Conservation (phyloP, 2,329 filamentous ascomycete species). For the Aciculosporium take region DNA sequence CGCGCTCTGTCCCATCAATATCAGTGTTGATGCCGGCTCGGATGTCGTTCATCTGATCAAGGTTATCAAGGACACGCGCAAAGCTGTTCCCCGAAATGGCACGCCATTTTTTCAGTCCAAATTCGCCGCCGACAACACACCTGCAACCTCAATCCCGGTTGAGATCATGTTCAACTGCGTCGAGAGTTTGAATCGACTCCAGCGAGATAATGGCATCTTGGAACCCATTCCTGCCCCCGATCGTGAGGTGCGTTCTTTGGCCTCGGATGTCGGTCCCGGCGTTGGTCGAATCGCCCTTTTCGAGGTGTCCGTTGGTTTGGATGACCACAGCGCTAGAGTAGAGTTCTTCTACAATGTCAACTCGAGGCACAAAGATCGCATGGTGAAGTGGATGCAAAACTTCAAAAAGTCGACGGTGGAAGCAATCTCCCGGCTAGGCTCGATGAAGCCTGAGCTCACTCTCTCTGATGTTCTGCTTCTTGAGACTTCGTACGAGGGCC, state of each 20-base stretch:
- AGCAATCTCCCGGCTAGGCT: slow-evolving; percentile 26
- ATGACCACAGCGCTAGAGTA: slow-evolving; percentile 27
- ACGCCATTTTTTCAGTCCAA: slow-evolving; percentile 34
- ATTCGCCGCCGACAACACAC: slow-evolving; percentile 22
- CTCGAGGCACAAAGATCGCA: slow-evolving; percentile 27
- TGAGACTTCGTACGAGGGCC: slow-evolving; percentile 30
- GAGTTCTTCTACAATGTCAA: slow-evolving; percentile 30
- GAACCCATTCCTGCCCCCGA: slow-evolving; percentile 30
- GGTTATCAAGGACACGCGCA: slow-evolving; percentile 38
- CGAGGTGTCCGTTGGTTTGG: slow-evolving; percentile 33
- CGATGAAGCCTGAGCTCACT: slow-evolving; percentile 32
- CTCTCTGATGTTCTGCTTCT: slow-evolving; percentile 34
- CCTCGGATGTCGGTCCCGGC: slow-evolving; percentile 28
- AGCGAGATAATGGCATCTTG: slow-evolving; percentile 33
- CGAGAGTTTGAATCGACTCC: slow-evolving; percentile 34
- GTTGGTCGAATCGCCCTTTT: slow-evolving; percentile 37
- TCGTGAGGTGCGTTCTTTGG: slow-evolving; percentile 21
- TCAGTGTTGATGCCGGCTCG: slow-evolving; percentile 27
- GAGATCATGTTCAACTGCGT: slow-evolving; percentile 46
- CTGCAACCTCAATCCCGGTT: slow-evolving; percentile 30
- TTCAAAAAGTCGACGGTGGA: slow-evolving; percentile 33
- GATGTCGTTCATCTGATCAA: slow-evolving; percentile 37
- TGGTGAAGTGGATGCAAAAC: slow-evolving; percentile 30
- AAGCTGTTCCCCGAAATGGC: slow-evolving; percentile 28
- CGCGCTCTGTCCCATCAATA: slow-evolving; percentile 36